phyloP scores from a whole-genome alignment of 257 asterid species.

The Cordia subcordata region DNA sequence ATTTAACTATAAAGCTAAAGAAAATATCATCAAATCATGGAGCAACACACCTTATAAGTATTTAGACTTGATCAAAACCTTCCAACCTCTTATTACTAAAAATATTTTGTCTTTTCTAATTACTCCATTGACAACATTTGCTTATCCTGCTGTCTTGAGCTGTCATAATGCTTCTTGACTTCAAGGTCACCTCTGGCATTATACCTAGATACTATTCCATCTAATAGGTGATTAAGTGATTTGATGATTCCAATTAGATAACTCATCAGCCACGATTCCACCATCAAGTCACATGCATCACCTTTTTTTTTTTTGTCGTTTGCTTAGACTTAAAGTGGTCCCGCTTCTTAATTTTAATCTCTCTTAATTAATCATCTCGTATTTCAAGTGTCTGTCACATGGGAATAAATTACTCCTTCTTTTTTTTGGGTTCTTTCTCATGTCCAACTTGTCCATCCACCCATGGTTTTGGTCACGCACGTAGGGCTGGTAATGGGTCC shows the following conservation, averaged over 20 bases:
- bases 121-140: no score
- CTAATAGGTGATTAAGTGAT: neutral
- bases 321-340: neutral
- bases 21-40: no score
- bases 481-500: neutral
- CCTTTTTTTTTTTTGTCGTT: slow-evolving; percentile 12
- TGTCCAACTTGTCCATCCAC: slow-evolving; percentile 8
- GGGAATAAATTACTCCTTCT: neutral
- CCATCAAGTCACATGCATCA: slow-evolving; percentile 16
- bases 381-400: slow-evolving; percentile 1
- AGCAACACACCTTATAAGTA: no score
- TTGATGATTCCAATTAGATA: slow-evolving; percentile 5
- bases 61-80: no score
- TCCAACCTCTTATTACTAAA: no score
- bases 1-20: no score
- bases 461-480: neutral
- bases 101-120: no score
- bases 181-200: neutral
- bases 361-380: neutral
- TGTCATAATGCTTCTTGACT: no score
- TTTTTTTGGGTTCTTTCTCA: neutral
- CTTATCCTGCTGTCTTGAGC: no score
- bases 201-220: neutral
- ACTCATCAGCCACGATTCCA: no score
- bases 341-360: neutral